Evolutionary conservation across 192 early-diverging fungal species (phyloP), one percentile per base, ranked within the genome.

Genomic region (Coemansia sp.): DNA sequence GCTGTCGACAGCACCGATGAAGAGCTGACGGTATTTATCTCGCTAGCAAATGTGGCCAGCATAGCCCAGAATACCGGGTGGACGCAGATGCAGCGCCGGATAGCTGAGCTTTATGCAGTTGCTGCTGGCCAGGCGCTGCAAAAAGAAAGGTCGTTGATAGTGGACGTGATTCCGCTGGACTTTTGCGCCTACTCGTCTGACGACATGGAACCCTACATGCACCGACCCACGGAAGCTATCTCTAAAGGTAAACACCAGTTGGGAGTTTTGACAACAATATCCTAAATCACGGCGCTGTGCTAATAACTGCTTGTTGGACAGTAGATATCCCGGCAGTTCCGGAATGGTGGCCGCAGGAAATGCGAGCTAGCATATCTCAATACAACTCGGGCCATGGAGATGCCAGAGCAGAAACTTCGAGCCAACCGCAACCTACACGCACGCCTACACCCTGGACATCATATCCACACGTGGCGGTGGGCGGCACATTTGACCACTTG

Each of bases 401-500:
- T 5, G 14, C 11, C 41, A 12, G 41, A 45, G 41, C 41, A 45
- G 31, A 35, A 35, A 35, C 31, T 7, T 35, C 31, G 5, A n/a
- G 12, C 19, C 25, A 29, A 11, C 58, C 3, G 6, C 58, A 12
- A 38, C 25, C 10, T 7, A 37, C 72, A 0, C 65, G 68, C 31
- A 47, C 51, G 12, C 23, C 54, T 5, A 47, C 61, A 6, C 77
- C 72, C 1, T 80, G 77, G 77, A 53, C 43, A 17, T 61, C 72
- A 12, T 72, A 60, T 31, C 51, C 72, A 17, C 77, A 80, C 21
- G 77, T 80, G 5, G 77, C 77, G 0, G 65, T 96, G 6, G 97
- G 97, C 22, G 97, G 97, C 14, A 97, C 97, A 17, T 99, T 99
- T 84, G 97, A 99, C 76, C 95, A 97, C 68, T 76, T 99, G 53